phyloP scores from a whole-genome alignment of 768 basidiomycete species.

The Hirschioporus abietinus region DNA sequence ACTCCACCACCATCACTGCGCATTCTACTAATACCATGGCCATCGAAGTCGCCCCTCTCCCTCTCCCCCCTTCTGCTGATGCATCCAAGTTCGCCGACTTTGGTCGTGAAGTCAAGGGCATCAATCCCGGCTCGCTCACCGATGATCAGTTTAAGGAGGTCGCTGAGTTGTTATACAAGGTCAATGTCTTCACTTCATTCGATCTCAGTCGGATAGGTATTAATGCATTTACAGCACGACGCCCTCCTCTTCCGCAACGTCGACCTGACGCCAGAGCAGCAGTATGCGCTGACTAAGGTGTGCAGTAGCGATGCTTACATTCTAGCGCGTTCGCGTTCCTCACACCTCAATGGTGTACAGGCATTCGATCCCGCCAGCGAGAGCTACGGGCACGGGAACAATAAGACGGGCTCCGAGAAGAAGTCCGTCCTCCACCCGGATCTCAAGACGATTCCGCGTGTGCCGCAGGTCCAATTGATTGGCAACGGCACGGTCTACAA shows the following conservation, averaged over 20 bases:
- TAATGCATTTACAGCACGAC: slow-evolving; percentile 44
- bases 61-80: slow-evolving; percentile 70
- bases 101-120: slow-evolving; percentile 71
- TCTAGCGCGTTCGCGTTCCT: neutral
- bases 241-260: slow-evolving; percentile 71
- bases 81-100: slow-evolving; percentile 61
- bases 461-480: slow-evolving; percentile 88
- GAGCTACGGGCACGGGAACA: slow-evolving; percentile 84
- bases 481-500: slow-evolving; percentile 79
- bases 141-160: slow-evolving; percentile 63
- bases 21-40: slow-evolving; percentile 40
- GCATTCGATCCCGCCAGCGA: slow-evolving; percentile 66
- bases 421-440: slow-evolving; percentile 86
- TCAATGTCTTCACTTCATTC: slow-evolving; percentile 22
- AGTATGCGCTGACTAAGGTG: slow-evolving; percentile 82
- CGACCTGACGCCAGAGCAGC: slow-evolving; percentile 70
- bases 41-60: slow-evolving; percentile 59
- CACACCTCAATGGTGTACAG: slow-evolving; percentile 29
- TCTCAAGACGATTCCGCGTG: slow-evolving; percentile 84
- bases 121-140: slow-evolving; percentile 58
- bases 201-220: neutral
- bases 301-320: neutral
- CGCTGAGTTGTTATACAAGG: slow-evolving; percentile 71
- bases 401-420: slow-evolving; percentile 68
- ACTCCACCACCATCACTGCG: slow-evolving; percentile 7